Evolutionary conservation across 345 rosid species (phyloP).

Genomic region (Syzygium jambos): DNA sequence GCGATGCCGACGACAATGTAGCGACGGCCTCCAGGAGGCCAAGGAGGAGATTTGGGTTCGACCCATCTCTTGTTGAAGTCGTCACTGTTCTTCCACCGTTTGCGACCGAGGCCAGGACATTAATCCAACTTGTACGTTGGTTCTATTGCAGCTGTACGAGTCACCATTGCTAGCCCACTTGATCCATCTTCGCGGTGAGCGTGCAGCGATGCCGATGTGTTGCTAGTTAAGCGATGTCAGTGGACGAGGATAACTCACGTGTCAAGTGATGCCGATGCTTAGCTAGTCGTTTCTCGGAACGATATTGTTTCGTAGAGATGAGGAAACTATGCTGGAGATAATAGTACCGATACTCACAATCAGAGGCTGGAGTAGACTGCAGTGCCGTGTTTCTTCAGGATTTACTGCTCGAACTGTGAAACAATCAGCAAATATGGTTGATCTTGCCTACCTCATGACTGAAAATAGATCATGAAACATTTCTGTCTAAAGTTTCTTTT

Average conservation of each 20-base stretch:
- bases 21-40: slow-evolving; percentile 36
- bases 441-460: background rate
- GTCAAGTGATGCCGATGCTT: background rate
- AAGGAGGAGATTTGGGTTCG: slow-evolving; percentile 35
- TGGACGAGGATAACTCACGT: background rate
- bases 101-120: slow-evolving; percentile 9
- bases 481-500: background rate
- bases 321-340: background rate
- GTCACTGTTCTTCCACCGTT: slow-evolving; percentile 25
- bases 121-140: background rate
- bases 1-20: slow-evolving; percentile 22
- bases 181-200: rapidly evolving
- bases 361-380: background rate
- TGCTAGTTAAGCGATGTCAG: too few species aligned
- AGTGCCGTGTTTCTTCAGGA: background rate
- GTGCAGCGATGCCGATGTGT: too few species aligned
- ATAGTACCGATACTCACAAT: background rate
- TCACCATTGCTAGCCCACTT: rapidly evolving
- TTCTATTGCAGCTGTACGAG: background rate
- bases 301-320: background rate
- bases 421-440: background rate
- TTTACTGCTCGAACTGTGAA: background rate
- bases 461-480: background rate
- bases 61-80: slow-evolving; percentile 35
- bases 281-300: background rate